A percentile compares a stretch with the other conserved stretches of the same genome.
Evolutionary conservation across 495 filamentous ascomycete species (phyloP).

Genomic region (Podospora australis): DNA sequence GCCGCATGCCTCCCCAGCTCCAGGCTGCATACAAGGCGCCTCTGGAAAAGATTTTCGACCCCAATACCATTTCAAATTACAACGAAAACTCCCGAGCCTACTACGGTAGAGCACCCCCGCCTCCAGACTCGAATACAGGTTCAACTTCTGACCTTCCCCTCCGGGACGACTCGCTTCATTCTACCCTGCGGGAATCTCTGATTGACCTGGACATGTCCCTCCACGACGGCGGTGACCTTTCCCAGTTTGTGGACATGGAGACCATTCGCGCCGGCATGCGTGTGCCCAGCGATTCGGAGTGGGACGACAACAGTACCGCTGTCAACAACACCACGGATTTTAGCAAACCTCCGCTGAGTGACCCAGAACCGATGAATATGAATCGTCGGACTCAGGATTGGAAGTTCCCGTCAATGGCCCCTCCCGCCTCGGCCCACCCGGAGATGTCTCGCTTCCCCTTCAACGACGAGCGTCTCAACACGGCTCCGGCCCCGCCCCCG

Average conservation of each 20-base stretch:
- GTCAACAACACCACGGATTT: slow-evolving; percentile 29
- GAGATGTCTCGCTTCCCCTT: slow-evolving; percentile 45
- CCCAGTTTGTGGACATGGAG: slow-evolving; percentile 52
- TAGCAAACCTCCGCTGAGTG: slow-evolving; percentile 42
- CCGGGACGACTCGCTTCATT: slow-evolving; percentile 44
- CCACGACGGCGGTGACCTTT: slow-evolving; percentile 41
- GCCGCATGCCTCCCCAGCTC: slow-evolving; percentile 46
- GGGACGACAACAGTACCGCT: slow-evolving; percentile 24
- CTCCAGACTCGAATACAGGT: slow-evolving; percentile 14
- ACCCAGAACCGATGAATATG: slow-evolving; percentile 41
- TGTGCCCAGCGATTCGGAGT: slow-evolving; percentile 37
- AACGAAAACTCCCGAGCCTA: slow-evolving; percentile 49
- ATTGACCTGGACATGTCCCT: slow-evolving; percentile 51
- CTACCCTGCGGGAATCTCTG: slow-evolving; percentile 45
- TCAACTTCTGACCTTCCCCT: slow-evolving; percentile 47
- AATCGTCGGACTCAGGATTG: slow-evolving; percentile 54
- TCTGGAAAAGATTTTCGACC: slow-evolving; percentile 52
- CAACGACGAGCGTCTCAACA: slow-evolving; percentile 22
- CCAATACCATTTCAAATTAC: slow-evolving; percentile 50
- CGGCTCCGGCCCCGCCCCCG: slow-evolving; percentile 10
- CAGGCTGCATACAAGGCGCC: slow-evolving; percentile 41
- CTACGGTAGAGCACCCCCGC: slow-evolving; percentile 35
- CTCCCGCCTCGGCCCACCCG: slow-evolving; percentile 44
- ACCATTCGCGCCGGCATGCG: slow-evolving; percentile 49
- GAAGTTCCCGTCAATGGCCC: slow-evolving; percentile 52